These are phyloP conservation scores for Mycena chlorophos DNA, from an alignment of 768 basidiomycete genomes.

Conservation along the genomic window DNA sequence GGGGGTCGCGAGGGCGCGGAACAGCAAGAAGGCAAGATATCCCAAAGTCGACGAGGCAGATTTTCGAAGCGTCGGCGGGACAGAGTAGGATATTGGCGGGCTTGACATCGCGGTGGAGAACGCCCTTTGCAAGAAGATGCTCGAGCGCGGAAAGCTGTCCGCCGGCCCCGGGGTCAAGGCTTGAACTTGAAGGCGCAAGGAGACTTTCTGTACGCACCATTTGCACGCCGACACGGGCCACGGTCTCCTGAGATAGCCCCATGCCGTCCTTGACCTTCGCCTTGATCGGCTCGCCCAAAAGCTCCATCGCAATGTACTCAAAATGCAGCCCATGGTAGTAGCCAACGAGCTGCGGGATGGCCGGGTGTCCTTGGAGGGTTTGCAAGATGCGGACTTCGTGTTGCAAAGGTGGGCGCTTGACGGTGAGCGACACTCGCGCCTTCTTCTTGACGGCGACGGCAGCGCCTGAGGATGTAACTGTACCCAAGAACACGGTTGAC, in stretches of 20 bases:
- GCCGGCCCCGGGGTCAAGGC: too few species aligned
- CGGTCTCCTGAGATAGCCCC: constrained; percentile 25
- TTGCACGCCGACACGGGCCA: constrained; percentile 26
- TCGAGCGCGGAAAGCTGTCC: constrained; percentile 32
- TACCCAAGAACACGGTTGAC: too few species aligned
- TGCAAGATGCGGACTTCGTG: constrained; percentile 32
- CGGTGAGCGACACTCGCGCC: constrained; percentile 29
- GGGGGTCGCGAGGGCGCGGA: constrained; percentile 12
- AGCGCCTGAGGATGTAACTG: too few species aligned
- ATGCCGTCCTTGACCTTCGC: constrained; percentile 19
- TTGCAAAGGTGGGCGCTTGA: constrained; percentile 30
- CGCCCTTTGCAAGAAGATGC: constrained; percentile 32
- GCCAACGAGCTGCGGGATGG: constrained; percentile 34
- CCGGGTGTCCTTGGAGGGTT: constrained; percentile 31
- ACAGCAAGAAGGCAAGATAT: constrained; percentile 24
- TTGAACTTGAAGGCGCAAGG: too few species aligned
- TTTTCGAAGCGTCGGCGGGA: constrained; percentile 24
- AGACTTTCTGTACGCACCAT: constrained; percentile 27
- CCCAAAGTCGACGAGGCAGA: constrained; percentile 35
- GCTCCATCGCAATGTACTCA: constrained; percentile 37
- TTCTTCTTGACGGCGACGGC: constrained; percentile 34
- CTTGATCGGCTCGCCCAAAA: constrained; percentile 27
- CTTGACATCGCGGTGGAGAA: constrained; percentile 40
- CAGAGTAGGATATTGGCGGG: constrained; percentile 35
- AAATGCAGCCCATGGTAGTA: constrained; percentile 35